Evolutionary conservation across 192 early-diverging fungal species (phyloP).

Genomic region (Paraglomus occultum): DNA sequence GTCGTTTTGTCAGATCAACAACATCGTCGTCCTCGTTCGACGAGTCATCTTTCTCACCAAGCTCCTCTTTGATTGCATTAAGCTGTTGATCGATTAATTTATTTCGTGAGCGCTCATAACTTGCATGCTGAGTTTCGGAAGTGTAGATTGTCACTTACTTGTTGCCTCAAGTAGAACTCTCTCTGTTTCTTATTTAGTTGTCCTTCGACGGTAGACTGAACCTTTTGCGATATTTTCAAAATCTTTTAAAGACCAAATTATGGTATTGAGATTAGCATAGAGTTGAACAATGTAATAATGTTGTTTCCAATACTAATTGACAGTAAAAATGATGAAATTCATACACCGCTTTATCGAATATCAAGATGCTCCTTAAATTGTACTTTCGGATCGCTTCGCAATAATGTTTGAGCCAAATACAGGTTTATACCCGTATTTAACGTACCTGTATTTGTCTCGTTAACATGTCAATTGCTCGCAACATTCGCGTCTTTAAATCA

Average conservation of each 20-base stretch:
- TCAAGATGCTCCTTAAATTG: not conserved
- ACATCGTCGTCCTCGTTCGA: slow-evolving; percentile 65
- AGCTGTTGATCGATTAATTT: slow-evolving; percentile 41
- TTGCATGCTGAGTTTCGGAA: not conserved
- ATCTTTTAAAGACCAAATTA: slow-evolving; percentile 41
- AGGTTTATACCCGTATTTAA: not conserved
- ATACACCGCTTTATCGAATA: no score
- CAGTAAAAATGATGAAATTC: no score
- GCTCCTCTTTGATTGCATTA: slow-evolving; percentile 77
- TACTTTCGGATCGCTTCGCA: not conserved
- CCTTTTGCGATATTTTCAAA: slow-evolving; percentile 74
- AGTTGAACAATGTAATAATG: no score
- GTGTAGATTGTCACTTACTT: slow-evolving; percentile 41
- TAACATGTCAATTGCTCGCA: slow-evolving; percentile 54
- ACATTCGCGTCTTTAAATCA: slow-evolving; percentile 58
- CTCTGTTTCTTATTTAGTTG: slow-evolving; percentile 78
- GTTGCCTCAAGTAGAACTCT: slow-evolving; percentile 76
- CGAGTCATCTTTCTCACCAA: slow-evolving; percentile 62
- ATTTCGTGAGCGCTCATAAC: no score
- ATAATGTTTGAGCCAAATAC: no score
- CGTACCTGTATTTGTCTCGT: slow-evolving; percentile 68
- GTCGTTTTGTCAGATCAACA: slow-evolving; percentile 51
- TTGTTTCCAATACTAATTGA: no score
- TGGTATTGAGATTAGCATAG: not conserved
- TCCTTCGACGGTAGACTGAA: slow-evolving; percentile 68